Conservation (phyloP, 768 basidiomycete genomes). For the Russula earlei region DNA sequence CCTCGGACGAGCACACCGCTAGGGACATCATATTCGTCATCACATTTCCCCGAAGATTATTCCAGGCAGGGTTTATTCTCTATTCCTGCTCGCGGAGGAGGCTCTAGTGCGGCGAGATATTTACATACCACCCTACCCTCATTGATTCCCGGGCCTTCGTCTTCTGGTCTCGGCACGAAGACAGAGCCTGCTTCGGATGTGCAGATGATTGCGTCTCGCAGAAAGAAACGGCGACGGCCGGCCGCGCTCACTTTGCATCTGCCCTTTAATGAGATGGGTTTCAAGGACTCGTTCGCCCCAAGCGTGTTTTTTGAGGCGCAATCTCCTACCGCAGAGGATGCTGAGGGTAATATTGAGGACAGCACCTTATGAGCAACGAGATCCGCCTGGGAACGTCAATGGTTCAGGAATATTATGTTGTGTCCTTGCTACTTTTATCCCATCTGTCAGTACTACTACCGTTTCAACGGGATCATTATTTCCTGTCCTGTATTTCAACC, state of each 20-base stretch:
- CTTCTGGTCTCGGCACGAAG: background rate
- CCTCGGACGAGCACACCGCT: background rate
- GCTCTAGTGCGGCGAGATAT: background rate
- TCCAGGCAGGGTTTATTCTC: slow-evolving; percentile 2
- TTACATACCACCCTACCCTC: background rate
- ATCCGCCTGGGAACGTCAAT: too few relatives aligned
- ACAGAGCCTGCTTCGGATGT: background rate
- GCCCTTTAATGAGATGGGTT: background rate
- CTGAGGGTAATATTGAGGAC: background rate
- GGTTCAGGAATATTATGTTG: background rate
- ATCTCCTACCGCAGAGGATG: background rate
- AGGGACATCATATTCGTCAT: background rate
- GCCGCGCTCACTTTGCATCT: background rate
- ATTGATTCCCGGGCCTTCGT: too few relatives aligned
- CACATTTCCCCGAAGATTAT: background rate
- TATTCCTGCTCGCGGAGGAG: slow-evolving; percentile 11
- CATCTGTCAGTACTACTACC: background rate
- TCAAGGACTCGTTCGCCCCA: slow-evolving; percentile 11
- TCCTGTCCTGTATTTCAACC: background rate
- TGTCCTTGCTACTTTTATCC: background rate
- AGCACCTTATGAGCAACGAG: background rate
- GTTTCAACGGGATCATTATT: background rate
- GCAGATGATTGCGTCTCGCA: background rate
- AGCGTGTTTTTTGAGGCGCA: background rate
- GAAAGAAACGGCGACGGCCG: background rate